Conservation (phyloP, 2,329 filamentous ascomycete species). For the Colletotrichum filicis region DNA sequence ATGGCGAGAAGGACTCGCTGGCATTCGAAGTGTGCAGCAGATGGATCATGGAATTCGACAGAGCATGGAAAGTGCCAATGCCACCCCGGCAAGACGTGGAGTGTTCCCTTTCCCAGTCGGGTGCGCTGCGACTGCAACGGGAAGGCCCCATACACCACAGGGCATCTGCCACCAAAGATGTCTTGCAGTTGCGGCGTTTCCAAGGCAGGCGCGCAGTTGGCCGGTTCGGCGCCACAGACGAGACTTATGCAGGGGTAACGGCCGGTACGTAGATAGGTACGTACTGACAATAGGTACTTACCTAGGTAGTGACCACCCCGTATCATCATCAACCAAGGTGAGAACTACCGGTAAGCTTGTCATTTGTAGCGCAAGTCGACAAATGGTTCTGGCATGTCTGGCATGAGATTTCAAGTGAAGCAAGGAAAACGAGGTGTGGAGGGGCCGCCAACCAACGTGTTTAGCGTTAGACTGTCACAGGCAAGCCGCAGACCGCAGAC, state of each 20-base stretch:
- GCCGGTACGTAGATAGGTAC: not conserved
- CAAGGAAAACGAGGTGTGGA: not conserved
- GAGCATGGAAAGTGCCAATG: not conserved
- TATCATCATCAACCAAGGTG: too few relatives aligned
- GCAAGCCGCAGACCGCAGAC: too few relatives aligned
- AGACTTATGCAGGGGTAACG: constrained; percentile 1
- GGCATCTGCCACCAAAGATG: not conserved
- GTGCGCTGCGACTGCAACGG: not conserved
- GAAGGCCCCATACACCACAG: not conserved
- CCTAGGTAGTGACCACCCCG: not conserved
- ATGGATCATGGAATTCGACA: not conserved
- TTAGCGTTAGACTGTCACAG: constrained; percentile 17
- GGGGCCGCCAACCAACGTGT: not conserved
- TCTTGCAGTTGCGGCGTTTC: not conserved
- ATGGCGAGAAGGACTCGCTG: not conserved
- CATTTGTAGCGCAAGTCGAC: not conserved
- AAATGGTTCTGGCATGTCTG: not conserved
- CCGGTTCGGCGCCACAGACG: not conserved
- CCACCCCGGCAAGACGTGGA: not conserved
- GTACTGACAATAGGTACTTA: not conserved
- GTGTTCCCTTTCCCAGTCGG: not conserved
- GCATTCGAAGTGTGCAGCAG: not conserved
- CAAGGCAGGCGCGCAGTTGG: not conserved
- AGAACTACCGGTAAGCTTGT: too few relatives aligned
- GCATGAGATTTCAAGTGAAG: not conserved